A percentile compares a stretch with the other conserved stretches of the same genome.
phyloP scores from a whole-genome alignment of 2,329 filamentous ascomycete genomes.

The Botryotinia globosa region DNA sequence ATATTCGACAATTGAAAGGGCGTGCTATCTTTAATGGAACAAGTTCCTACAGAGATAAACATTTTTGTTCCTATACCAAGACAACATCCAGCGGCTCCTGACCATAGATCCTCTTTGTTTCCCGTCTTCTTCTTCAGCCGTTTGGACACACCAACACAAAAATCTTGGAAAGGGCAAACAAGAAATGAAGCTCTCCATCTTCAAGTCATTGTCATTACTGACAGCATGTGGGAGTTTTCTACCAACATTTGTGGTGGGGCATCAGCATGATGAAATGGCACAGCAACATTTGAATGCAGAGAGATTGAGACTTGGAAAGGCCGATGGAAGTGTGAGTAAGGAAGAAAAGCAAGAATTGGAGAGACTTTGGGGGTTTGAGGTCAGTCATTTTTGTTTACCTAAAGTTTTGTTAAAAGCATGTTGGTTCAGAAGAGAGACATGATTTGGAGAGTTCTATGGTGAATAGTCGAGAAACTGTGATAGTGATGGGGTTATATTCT shows the following conservation, averaged over 20 bases:
- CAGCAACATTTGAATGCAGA: not conserved
- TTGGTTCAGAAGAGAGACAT: not conserved
- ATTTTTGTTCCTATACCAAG: not conserved
- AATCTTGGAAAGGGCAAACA: not conserved
- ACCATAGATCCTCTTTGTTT: too few species aligned
- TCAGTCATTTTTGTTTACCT: constrained; percentile 30
- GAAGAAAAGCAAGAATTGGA: constrained; percentile 53
- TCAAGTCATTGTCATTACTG: not conserved
- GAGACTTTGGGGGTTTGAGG: constrained; percentile 57
- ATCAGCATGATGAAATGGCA: not conserved
- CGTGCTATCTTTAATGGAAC: not conserved
- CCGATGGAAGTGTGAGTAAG: constrained; percentile 37
- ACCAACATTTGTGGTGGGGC: not conserved
- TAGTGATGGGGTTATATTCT: not conserved
- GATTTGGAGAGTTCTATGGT: not conserved
- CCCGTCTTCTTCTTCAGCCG: not conserved
- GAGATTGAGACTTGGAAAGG: constrained; percentile 1
- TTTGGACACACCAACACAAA: not conserved
- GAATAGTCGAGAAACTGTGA: not conserved
- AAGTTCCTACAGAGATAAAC: not conserved
- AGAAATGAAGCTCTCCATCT: not conserved
- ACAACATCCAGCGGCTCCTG: not conserved
- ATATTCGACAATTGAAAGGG: not conserved
- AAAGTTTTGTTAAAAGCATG: not conserved
- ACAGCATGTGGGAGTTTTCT: not conserved